Conservation (phyloP, 2,329 filamentous ascomycete genomes). For the Ilyonectria sp. region DNA sequence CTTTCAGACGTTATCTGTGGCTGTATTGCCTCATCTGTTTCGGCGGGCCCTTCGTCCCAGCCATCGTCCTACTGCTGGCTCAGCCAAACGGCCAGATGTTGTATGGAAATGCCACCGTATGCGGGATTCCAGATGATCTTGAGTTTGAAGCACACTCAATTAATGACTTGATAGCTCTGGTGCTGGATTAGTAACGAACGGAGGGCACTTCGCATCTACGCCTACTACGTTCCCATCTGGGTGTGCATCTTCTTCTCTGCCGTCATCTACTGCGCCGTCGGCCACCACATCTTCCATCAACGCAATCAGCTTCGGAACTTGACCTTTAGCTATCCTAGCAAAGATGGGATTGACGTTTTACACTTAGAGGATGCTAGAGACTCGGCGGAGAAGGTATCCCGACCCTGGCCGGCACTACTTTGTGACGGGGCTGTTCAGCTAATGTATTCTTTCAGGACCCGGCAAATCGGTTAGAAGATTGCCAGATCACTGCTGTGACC, state of each 20-base stretch:
- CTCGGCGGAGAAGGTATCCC: neutral
- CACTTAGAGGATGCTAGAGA: neutral
- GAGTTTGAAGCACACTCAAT: neutral
- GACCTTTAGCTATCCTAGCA: neutral
- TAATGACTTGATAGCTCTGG: neutral
- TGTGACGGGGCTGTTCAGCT: neutral
- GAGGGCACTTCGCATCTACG: neutral
- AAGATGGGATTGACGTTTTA: neutral
- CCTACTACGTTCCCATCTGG: neutral
- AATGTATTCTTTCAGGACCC: neutral
- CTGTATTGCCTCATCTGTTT: neutral
- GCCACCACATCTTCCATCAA: neutral
- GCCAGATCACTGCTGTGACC: neutral
- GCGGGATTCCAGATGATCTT: neutral
- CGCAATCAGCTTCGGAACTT: neutral
- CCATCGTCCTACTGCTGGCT: neutral
- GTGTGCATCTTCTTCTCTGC: neutral
- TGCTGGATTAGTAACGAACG: neutral
- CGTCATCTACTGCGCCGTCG: neutral
- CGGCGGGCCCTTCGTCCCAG: neutral
- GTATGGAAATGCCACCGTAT: neutral
- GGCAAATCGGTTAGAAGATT: neutral
- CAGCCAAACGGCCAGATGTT: neutral
- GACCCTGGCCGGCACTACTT: neutral
- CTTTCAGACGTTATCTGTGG: neutral